Conservation (phyloP, 129 eudicot species). For the Flaveria brownii region DNA sequence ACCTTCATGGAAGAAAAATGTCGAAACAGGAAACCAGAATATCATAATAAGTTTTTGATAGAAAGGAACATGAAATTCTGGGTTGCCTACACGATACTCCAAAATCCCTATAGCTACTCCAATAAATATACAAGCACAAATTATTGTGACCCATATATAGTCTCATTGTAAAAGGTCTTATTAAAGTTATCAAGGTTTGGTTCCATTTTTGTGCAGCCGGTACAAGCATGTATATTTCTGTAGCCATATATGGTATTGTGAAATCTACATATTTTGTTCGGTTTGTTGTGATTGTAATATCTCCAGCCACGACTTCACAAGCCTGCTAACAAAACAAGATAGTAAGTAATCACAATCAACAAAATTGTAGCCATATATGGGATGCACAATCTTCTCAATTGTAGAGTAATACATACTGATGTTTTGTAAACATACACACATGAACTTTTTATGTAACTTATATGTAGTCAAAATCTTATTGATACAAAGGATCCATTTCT, state of each 20-base stretch:
- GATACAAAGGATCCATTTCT: too few species aligned
- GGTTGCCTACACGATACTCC: conserved; percentile 30
- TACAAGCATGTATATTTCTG: conserved; percentile 31
- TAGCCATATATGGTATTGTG: conserved; percentile 28
- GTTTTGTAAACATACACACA: too few species aligned
- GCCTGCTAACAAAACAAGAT: not conserved
- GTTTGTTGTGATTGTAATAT: conserved; percentile 21
- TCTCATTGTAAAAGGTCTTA: conserved; percentile 21
- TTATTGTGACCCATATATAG: conserved; percentile 31
- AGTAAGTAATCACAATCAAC: too few species aligned
- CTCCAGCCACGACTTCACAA: conserved; percentile 28
- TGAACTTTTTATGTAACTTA: too few species aligned
- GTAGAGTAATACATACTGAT: too few species aligned
- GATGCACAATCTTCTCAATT: too few species aligned
- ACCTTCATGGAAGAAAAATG: conserved; percentile 29
- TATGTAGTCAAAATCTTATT: too few species aligned
- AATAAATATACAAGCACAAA: conserved; percentile 12
- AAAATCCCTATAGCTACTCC: conserved; percentile 25
- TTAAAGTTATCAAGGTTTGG: conserved; percentile 33
- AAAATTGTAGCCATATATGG: too few species aligned
- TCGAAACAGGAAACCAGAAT: conserved; percentile 31
- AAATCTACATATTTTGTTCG: conserved; percentile 21
- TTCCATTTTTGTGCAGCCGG: conserved; percentile 17
- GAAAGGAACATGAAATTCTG: conserved; percentile 17
- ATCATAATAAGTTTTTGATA: conserved; percentile 20